Percentiles rank a stretch among this genome's conserved stretches.
Conservation (phyloP, 495 filamentous ascomycete species). For the Xylaria longipes region DNA sequence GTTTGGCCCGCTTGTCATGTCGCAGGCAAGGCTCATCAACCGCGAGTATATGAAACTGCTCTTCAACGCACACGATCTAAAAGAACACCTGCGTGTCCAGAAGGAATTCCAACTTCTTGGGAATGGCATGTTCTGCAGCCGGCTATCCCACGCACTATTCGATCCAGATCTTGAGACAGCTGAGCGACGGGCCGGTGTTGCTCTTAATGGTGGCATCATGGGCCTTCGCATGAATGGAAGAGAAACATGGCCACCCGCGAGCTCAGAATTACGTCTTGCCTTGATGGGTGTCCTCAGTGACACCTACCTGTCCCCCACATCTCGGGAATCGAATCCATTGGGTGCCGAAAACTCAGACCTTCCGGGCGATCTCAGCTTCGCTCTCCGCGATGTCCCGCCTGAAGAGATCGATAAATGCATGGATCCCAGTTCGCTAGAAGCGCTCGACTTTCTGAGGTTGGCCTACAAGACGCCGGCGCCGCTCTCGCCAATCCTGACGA, state of each 20-base stretch:
- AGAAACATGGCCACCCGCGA: constrained; percentile 89
- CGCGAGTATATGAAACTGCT: constrained; percentile 77
- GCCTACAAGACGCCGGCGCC: constrained; percentile 81
- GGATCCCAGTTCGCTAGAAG: constrained; percentile 79
- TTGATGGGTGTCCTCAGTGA: constrained; percentile 87
- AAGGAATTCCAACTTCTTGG: constrained; percentile 82
- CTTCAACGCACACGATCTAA: constrained; percentile 75
- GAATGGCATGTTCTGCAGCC: constrained; percentile 80
- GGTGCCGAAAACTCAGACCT: constrained; percentile 55
- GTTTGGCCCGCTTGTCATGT: constrained; percentile 72
- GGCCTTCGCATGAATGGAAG: constrained; percentile 79
- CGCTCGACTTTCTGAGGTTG: constrained; percentile 87
- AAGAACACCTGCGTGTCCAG: constrained; percentile 78
- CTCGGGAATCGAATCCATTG: constrained; percentile 2
- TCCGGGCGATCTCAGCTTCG: constrained; percentile 84
- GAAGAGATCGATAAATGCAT: constrained; percentile 80
- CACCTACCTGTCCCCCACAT: constrained; percentile 57
- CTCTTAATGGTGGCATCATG: constrained; percentile 73
- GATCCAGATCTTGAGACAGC: constrained; percentile 82
- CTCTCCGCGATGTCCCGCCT: constrained; percentile 77
- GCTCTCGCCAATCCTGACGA: constrained; percentile 75
- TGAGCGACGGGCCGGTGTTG: constrained; percentile 71
- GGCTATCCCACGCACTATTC: constrained; percentile 84
- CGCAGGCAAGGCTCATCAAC: constrained; percentile 79
- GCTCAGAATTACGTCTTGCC: constrained; percentile 85